Evolutionary conservation across 1,284 basidiomycete species (phyloP).

Genomic region (Leccinum pachyderme): DNA sequence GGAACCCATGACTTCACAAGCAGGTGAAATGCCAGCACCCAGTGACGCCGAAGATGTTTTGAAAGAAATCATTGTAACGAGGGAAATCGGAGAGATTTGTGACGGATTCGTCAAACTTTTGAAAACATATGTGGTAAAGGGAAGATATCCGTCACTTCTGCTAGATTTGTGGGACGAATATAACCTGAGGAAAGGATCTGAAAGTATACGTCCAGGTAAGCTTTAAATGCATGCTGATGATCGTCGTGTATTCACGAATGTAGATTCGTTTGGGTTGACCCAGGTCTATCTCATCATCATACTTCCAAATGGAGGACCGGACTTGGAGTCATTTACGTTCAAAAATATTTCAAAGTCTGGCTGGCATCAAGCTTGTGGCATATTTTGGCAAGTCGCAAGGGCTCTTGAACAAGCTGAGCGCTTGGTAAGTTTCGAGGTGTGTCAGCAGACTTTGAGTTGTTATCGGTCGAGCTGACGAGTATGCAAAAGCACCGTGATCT

Average conservation of each 20-base stretch:
- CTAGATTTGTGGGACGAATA: constrained; percentile 88
- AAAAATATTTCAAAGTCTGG: constrained; percentile 43
- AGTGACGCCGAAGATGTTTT: constrained; percentile 75
- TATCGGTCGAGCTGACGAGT: constrained; percentile 7
- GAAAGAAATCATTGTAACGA: constrained; percentile 86
- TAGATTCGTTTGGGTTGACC: constrained; percentile 69
- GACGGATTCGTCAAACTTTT: constrained; percentile 77
- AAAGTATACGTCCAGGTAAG: constrained; percentile 84
- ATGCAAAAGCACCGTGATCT: constrained; percentile 85
- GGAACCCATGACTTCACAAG: constrained; percentile 12
- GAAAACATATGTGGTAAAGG: constrained; percentile 82
- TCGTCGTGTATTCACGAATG: constrained; percentile 8
- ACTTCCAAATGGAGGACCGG: constrained; percentile 84
- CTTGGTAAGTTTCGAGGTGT: constrained; percentile 82
- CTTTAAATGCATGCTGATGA: background rate
- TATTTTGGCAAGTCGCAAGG: constrained; percentile 89
- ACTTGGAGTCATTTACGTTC: constrained; percentile 84
- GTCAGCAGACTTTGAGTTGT: constrained; percentile 17
- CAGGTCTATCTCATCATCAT: constrained; percentile 90
- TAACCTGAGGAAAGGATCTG: constrained; percentile 66
- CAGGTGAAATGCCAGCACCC: constrained; percentile 59
- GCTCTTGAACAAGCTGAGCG: constrained; percentile 79
- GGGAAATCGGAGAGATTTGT: constrained; percentile 70
- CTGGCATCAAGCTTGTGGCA: constrained; percentile 84
- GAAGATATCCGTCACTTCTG: constrained; percentile 77